These are phyloP conservation scores for Penicillium sp. DNA, from an alignment of 2,329 filamentous ascomycete genomes.

Conservation along the genomic window DNA sequence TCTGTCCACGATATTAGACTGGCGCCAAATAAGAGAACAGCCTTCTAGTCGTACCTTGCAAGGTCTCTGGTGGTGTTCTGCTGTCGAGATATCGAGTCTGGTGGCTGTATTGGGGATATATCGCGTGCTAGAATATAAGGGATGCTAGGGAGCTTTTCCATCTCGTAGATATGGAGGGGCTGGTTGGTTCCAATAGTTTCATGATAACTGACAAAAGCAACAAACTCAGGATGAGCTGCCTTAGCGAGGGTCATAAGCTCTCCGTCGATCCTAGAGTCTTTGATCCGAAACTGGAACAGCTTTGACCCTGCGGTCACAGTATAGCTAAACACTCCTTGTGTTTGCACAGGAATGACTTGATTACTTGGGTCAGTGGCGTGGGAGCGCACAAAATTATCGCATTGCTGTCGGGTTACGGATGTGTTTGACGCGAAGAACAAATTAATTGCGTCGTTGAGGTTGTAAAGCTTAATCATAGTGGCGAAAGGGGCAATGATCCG, in stretches of 20 bases:
- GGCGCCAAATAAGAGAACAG: no score
- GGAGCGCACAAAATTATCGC: conserved; percentile 11
- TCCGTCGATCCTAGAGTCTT: conserved; percentile 10
- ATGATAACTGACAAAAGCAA: conserved; percentile 19
- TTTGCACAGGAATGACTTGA: conserved; percentile 9
- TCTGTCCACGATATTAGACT: no score
- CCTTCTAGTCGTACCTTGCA: no score
- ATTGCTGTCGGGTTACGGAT: conserved; percentile 14
- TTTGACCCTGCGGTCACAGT: conserved; percentile 12
- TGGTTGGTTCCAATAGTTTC: neutral
- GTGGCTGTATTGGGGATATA: neutral
- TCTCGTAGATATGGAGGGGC: neutral
- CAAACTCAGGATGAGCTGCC: conserved; percentile 11
- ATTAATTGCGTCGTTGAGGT: conserved; percentile 9
- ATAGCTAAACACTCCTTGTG: conserved; percentile 17
- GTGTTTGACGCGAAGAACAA: conserved; percentile 14
- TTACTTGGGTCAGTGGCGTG: conserved; percentile 6
- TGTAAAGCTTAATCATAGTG: conserved; percentile 16
- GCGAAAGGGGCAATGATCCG: neutral
- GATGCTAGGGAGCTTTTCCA: neutral
- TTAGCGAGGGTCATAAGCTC: conserved; percentile 7
- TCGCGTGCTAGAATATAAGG: neutral
- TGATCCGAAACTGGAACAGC: conserved; percentile 8
- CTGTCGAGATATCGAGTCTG: neutral
- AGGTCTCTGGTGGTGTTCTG: no score